Percentiles rank a stretch among this genome's conserved stretches.
Evolutionary conservation across 2,329 filamentous ascomycete species (phyloP).

Genomic region (Trichoderma koningii): DNA sequence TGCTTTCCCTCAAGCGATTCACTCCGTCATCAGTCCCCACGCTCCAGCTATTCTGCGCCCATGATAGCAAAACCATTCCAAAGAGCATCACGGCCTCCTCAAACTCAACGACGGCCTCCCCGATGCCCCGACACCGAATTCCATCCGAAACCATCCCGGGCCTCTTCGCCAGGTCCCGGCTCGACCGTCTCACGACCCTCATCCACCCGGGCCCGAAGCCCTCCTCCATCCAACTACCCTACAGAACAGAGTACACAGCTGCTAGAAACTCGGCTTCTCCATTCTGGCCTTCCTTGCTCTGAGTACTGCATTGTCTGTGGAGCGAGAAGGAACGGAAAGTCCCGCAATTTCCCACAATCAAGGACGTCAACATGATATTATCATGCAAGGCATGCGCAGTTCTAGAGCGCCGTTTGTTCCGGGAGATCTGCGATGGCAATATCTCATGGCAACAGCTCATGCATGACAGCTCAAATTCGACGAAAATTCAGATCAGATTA

Average conservation of each 20-base stretch:
- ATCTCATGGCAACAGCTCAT: too few relatives aligned
- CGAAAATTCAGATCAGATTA: neutral
- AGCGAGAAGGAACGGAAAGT: neutral
- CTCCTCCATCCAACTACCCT: too few relatives aligned
- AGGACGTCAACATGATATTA: neutral
- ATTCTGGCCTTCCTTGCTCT: neutral
- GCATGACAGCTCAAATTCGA: neutral
- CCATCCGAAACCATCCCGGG: slow-evolving; percentile 12
- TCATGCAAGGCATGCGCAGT: neutral
- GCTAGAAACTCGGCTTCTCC: too few relatives aligned
- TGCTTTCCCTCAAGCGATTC: neutral
- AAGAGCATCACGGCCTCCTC: neutral
- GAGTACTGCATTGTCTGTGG: neutral
- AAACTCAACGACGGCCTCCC: slow-evolving; percentile 2
- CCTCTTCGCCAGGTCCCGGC: neutral
- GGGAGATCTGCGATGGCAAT: neutral
- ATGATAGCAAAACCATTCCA: too few relatives aligned
- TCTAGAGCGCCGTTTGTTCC: neutral
- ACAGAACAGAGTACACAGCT: neutral
- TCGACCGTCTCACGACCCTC: neutral
- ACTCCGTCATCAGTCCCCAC: neutral
- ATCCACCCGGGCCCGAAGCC: neutral
- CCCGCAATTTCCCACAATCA: neutral
- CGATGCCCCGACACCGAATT: slow-evolving; percentile 18
- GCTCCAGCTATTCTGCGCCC: neutral